These are phyloP conservation scores for Morella rubra DNA, from an alignment of 306 rosid genomes.

Conservation along the genomic window DNA sequence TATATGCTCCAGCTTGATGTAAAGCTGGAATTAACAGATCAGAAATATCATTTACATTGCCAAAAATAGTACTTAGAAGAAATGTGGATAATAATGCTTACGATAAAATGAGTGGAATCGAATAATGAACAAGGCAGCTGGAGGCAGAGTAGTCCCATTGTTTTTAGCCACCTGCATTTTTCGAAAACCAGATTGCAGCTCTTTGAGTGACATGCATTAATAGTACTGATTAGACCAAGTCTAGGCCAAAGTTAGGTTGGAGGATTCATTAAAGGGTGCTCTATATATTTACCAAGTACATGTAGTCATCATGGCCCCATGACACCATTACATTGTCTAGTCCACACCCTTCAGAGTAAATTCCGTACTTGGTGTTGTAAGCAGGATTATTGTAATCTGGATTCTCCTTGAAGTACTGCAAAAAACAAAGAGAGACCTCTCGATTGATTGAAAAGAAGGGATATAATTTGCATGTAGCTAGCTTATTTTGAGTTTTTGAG, in stretches of 20 bases:
- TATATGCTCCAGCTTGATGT: slow-evolving; percentile 53
- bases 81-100: slow-evolving; percentile 16
- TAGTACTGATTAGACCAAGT: no score
- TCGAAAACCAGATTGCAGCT: background rate
- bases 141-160: slow-evolving; percentile 51
- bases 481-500: no score
- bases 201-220: background rate
- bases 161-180: slow-evolving; percentile 57
- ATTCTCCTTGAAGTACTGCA: slow-evolving; percentile 57
- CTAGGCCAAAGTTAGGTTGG: no score
- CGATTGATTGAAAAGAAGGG: no score
- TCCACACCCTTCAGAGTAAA: slow-evolving; percentile 54
- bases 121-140: slow-evolving; percentile 58
- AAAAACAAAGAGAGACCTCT: background rate
- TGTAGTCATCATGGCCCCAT: slow-evolving; percentile 75
- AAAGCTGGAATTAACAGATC: slow-evolving; percentile 39
- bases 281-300: slow-evolving; percentile 49
- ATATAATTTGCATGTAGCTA: no score
- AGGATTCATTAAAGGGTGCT: background rate
- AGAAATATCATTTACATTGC: no score
- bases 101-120: slow-evolving; percentile 66
- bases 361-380: slow-evolving; percentile 42
- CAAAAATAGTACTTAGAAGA: background rate
- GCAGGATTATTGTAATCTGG: slow-evolving; percentile 38
- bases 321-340: slow-evolving; percentile 49